Conservation (phyloP, 257 asterid genomes). For the Solanum chiquidenum region DNA sequence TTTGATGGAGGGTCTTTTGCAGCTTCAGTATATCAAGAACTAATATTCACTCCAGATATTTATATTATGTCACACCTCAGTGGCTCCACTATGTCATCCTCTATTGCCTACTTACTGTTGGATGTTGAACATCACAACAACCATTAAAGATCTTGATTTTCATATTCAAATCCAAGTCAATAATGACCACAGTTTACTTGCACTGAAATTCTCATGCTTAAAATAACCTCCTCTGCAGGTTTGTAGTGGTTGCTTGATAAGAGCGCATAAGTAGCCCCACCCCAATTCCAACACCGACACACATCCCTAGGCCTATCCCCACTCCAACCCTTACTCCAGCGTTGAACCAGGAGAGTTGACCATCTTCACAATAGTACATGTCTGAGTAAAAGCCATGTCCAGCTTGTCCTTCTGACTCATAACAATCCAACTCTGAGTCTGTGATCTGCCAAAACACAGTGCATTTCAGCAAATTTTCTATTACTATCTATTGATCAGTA, state of each 20-base stretch:
- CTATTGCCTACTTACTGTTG: background rate
- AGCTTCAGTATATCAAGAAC: background rate
- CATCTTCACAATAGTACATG: constrained; percentile 45
- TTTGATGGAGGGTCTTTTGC: background rate
- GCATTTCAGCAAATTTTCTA: background rate
- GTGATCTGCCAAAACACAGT: constrained; percentile 16
- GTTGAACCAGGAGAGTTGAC: constrained; percentile 48
- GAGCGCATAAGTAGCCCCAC: constrained; percentile 46
- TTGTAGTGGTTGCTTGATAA: constrained; percentile 40
- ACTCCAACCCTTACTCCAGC: constrained; percentile 61
- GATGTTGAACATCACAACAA: background rate
- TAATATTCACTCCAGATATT: background rate
- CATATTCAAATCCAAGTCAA: background rate
- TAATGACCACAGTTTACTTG: background rate
- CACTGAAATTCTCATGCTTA: background rate
- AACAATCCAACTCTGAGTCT: constrained; percentile 26
- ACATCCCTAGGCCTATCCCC: constrained; percentile 54
- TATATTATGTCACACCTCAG: background rate
- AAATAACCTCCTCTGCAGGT: constrained; percentile 43
- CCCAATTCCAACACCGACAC: constrained; percentile 53
- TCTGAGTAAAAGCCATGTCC: constrained; percentile 34
- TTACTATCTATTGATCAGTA: background rate
- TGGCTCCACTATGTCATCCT: background rate
- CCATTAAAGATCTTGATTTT: background rate
- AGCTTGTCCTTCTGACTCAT: constrained; percentile 31